A percentile compares a stretch with the other conserved stretches of the same genome.
These are phyloP conservation scores for Lactuca sativa DNA, from an alignment of 129 eudicot species.

Conservation along the genomic window DNA sequence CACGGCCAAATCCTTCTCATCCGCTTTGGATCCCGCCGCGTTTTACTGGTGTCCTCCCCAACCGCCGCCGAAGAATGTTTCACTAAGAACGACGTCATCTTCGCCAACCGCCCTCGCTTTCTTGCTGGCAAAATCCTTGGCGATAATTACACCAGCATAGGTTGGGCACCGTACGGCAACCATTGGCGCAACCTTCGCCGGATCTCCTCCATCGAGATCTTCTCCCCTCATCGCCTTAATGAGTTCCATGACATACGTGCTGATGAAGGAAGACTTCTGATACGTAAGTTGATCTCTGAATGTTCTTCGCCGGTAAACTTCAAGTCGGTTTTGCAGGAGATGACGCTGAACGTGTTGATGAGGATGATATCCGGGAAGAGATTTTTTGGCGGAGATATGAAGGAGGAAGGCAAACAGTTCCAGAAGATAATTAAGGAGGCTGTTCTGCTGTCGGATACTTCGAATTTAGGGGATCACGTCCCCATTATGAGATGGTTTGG, in stretches of 20 bases:
- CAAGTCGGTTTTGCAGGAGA: conserved; percentile 33
- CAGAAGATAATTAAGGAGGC: conserved; percentile 43
- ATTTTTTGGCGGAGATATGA: conserved; percentile 29
- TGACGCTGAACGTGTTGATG: conserved; percentile 47
- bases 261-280: conserved; percentile 36
- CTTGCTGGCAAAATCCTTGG: conserved; percentile 29
- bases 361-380: conserved; percentile 61
- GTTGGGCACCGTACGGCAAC: conserved; percentile 21
- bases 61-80: neutral
- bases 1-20: conserved; percentile 31
- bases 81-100: conserved; percentile 12
- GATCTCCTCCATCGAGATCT: conserved; percentile 39
- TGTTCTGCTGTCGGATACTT: conserved; percentile 17
- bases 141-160: conserved; percentile 17
- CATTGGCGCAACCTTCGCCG: conserved; percentile 31
- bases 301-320: conserved; percentile 22
- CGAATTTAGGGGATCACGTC: conserved; percentile 47
- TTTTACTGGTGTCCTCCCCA: conserved; percentile 22
- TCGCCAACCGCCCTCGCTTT: conserved; percentile 28
- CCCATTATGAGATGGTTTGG: conserved; percentile 55
- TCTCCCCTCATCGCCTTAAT: conserved; percentile 33
- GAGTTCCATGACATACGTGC: conserved; percentile 28
- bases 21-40: conserved; percentile 27
- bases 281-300: conserved; percentile 3
- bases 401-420: conserved; percentile 36